Base-by-base conservation (phyloP, 768 basidiomycete species). In the Mrakia blollopis region DNA sequence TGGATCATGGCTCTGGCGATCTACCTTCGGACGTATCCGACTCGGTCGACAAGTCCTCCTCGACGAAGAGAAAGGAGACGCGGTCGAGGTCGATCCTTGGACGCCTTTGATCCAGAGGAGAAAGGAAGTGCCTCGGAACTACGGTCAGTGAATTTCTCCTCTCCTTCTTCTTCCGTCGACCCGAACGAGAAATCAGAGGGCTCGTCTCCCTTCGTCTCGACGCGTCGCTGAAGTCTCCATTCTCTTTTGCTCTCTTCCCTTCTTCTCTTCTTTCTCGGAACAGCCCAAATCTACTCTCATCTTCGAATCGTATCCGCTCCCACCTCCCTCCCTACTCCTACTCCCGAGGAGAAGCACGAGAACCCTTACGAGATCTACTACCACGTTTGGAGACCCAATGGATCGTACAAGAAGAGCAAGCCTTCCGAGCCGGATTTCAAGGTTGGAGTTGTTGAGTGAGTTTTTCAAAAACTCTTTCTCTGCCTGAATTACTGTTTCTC, bases 311-410 rank as follows among this genome's bases (percentile, higher is more conserved):
- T 73, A 2, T 52, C 76, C 30, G 21, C 70, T 25, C 61, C 73
- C 14, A 30, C 75, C 3, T 41, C 75, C 8, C 16, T 25, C 13
- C 52, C 75, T 3, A n/a, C 28, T 37, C 35, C 50, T 18, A 57
- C 23, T 25, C 13, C 39, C 47, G n/a, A 30, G 32, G 30, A 37
- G 23, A 14, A 44, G 9, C 21, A 32, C 0, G 16, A 1, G 25
- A 69, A 68, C 65, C 77, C 72, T 28, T 78, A 78, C 69, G 72
- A 75, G 11, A 47, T 75, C 73, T 70, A 63, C 68, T 78, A 61
- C 52, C 73, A 78, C 68, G 68, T 78, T 21, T 78, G 77, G 77
- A 70, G 73, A 23, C 77, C 77, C 0, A 41, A 65, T 25, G 32
- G 65, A 13, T 44, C 18, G 32, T 78, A 74, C 67, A 74, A 70